Evolutionary conservation across 1,284 basidiomycete genomes (phyloP).

Genomic region (Pseudozyma thailandica): DNA sequence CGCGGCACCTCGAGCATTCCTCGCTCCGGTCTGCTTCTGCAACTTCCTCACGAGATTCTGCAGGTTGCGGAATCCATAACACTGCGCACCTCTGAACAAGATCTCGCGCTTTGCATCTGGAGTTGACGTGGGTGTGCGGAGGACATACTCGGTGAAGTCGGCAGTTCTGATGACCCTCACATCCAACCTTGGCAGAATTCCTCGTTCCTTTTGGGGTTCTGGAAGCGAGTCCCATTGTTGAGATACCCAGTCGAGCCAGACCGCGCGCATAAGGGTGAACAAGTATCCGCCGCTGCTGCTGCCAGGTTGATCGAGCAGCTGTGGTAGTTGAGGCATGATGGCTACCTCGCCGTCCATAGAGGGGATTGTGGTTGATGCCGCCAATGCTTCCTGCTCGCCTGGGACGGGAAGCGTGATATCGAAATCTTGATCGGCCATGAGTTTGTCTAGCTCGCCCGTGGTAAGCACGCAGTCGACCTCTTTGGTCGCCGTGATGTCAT

Average conservation of each 20-base stretch:
- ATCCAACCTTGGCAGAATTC: conserved; percentile 48
- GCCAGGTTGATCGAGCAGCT: conserved; percentile 81
- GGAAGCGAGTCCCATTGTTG: conserved; percentile 28
- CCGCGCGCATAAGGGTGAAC: conserved; percentile 70
- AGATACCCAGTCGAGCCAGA: conserved; percentile 51
- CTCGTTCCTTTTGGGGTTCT: conserved; percentile 7
- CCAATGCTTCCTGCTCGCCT: conserved; percentile 51
- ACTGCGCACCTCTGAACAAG: conserved; percentile 90
- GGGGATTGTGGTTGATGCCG: conserved; percentile 2
- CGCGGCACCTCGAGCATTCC: conserved; percentile 43
- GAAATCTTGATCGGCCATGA: conserved; percentile 85
- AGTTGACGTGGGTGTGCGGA: conserved; percentile 35
- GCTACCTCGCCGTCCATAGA: neutral
- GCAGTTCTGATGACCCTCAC: conserved; percentile 58
- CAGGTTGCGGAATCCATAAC: conserved; percentile 96
- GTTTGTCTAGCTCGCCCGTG: conserved; percentile 89
- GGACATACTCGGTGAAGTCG: conserved; percentile 76
- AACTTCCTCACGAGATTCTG: conserved; percentile 95
- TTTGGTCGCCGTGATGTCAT: conserved; percentile 70
- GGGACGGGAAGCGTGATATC: conserved; percentile 76
- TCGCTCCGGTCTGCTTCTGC: conserved; percentile 72
- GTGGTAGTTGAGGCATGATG: conserved; percentile 72
- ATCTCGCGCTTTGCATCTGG: conserved; percentile 62
- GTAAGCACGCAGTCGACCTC: conserved; percentile 98
- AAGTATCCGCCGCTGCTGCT: conserved; percentile 94